Evolutionary conservation across 1,284 basidiomycete genomes (phyloP).

Genomic region (Ustilago hordei): DNA sequence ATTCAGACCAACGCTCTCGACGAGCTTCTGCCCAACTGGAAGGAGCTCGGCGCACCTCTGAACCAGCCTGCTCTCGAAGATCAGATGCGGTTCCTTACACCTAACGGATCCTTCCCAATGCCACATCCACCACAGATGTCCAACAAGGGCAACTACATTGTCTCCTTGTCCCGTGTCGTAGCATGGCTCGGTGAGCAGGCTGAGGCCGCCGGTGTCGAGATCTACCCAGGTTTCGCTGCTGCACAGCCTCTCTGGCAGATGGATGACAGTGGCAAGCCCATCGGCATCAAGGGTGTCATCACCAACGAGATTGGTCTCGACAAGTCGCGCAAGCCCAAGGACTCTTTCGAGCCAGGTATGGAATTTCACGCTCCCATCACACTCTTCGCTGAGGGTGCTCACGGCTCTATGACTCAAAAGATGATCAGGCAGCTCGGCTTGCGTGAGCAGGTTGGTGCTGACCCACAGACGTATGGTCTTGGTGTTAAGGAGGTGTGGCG

Average conservation of each 20-base stretch:
- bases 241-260: constrained; percentile 83
- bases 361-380: constrained; percentile 93
- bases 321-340: constrained; percentile 81
- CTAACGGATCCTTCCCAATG: constrained; percentile 80
- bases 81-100: constrained; percentile 88
- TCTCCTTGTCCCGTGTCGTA: constrained; percentile 88
- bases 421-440: constrained; percentile 83
- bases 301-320: constrained; percentile 97
- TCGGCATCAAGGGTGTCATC: constrained; percentile 81
- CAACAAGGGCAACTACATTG: constrained; percentile 93
- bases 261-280: constrained; percentile 74
- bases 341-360: constrained; percentile 96
- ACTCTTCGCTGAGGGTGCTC: constrained; percentile 94
- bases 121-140: constrained; percentile 98
- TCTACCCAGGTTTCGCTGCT: constrained; percentile 96
- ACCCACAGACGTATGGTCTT: constrained; percentile 96
- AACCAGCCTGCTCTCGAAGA: constrained; percentile 84
- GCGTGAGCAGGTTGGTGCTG: constrained; percentile 75
- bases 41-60: constrained; percentile 75
- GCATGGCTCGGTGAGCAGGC: constrained; percentile 91
- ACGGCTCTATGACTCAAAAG: constrained; percentile 89
- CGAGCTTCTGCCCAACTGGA: constrained; percentile 91
- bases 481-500: constrained; percentile 99
- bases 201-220: constrained; percentile 90
- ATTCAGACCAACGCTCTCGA: constrained; percentile 91